These are phyloP conservation scores for Penstemon barbatus DNA, from an alignment of 257 asterid species.

Conservation along the genomic window DNA sequence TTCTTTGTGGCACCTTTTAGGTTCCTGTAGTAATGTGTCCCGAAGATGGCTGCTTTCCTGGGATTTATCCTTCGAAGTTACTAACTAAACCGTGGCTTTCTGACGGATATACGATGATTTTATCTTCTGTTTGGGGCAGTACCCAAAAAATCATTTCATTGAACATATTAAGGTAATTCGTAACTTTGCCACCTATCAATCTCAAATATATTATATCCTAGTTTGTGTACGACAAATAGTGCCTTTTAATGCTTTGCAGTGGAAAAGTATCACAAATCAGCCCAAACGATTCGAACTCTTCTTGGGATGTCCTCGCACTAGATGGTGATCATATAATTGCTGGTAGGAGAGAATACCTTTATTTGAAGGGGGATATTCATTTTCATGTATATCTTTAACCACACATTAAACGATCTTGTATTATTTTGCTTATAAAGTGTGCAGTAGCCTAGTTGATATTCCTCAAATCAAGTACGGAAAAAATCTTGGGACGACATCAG, in stretches of 20 bases:
- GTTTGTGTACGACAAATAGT: conserved; percentile 8
- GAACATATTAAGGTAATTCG: conserved; percentile 62
- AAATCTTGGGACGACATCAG: conserved; percentile 33
- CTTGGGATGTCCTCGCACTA: conserved; percentile 76
- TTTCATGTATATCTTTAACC: conserved; percentile 1
- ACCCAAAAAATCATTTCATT: conserved; percentile 61
- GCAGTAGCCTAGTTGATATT: conserved; percentile 72
- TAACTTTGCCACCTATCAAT: conserved; percentile 15
- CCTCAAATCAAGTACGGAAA: conserved; percentile 83
- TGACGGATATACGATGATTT: conserved; percentile 72
- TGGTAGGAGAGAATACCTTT: conserved; percentile 40
- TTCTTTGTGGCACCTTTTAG: conserved; percentile 40
- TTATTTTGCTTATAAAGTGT: conserved; percentile 43
- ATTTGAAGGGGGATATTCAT: conserved; percentile 12
- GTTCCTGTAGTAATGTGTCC: conserved; percentile 83
- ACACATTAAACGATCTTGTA: conserved; percentile 20
- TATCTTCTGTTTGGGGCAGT: conserved; percentile 87
- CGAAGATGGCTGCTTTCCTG: conserved; percentile 82
- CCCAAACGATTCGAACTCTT: conserved; percentile 57
- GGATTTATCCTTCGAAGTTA: conserved; percentile 58
- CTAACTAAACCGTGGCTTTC: conserved; percentile 83
- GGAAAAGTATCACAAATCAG: conserved; percentile 72
- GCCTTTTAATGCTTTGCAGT: conserved; percentile 41
- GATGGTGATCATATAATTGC: conserved; percentile 71
- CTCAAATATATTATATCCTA: conserved; percentile 10